A percentile compares a stretch with the other conserved stretches of the same genome.
Conservation (phyloP, 805 yeast genomes). For the Komagataella pseudopastoris region DNA sequence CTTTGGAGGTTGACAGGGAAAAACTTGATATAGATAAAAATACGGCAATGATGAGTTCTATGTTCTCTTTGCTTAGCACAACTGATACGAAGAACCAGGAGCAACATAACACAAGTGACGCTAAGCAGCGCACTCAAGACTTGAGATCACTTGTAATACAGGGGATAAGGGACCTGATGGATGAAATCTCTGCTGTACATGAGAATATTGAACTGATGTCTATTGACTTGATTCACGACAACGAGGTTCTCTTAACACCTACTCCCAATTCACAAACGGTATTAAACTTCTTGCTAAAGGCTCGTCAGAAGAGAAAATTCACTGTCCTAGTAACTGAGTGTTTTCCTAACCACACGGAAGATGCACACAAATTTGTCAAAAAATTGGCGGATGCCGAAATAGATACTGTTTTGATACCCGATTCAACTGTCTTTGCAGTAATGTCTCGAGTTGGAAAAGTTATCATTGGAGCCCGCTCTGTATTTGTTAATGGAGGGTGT, state of each 20-base stretch:
- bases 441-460: slow-evolving; percentile 98
- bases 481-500: slow-evolving; percentile 94
- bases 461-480: slow-evolving; percentile 81
- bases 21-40: slow-evolving; percentile 14
- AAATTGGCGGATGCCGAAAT: slow-evolving; percentile 74
- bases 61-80: slow-evolving; percentile 76
- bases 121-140: slow-evolving; percentile 38
- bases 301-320: slow-evolving; percentile 80
- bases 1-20: slow-evolving; percentile 29
- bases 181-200: slow-evolving; percentile 79
- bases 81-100: slow-evolving; percentile 8
- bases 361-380: slow-evolving; percentile 70
- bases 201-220: slow-evolving; percentile 89
- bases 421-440: slow-evolving; percentile 82
- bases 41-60: slow-evolving; percentile 58
- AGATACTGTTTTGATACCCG: slow-evolving; percentile 86
- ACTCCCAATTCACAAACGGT: slow-evolving; percentile 90
- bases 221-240: slow-evolving; percentile 87
- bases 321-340: slow-evolving; percentile 87
- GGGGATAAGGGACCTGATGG: slow-evolving; percentile 83
- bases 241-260: slow-evolving; percentile 78
- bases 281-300: slow-evolving; percentile 71
- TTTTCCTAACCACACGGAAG: slow-evolving; percentile 75
- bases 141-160: slow-evolving; percentile 78
- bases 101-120: slow-evolving; percentile 5